Conservation (phyloP, 1,284 basidiomycete genomes). For the Puccinia coronata region DNA sequence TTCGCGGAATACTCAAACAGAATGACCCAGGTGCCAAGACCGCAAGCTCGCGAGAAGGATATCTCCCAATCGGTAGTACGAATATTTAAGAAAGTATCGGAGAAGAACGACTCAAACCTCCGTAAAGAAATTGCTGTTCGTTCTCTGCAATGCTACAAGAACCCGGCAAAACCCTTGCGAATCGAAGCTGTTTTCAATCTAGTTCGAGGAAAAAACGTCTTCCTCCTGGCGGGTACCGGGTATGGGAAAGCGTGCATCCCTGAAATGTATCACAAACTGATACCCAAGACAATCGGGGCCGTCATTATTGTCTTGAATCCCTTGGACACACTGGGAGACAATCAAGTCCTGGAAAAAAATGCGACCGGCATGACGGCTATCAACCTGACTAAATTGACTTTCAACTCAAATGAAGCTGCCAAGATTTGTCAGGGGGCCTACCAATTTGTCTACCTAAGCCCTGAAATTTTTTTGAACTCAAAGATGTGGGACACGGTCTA, state of each 20-base stretch:
- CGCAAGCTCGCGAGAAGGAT: no score
- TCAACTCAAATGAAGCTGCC: background rate
- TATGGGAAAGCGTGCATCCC: slow-evolving; percentile 2
- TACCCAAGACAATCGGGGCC: background rate
- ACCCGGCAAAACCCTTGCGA: background rate
- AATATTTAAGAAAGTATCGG: no score
- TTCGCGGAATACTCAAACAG: no score
- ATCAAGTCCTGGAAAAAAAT: background rate
- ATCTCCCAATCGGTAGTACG: no score
- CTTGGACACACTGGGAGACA: slow-evolving; percentile 2
- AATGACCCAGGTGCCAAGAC: no score
- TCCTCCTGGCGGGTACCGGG: slow-evolving; percentile 5
- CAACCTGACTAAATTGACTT: background rate
- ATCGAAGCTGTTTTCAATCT: background rate
- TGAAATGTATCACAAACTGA: background rate
- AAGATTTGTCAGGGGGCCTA: background rate
- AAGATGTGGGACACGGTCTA: background rate
- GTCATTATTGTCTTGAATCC: slow-evolving; percentile 13
- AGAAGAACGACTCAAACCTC: no score
- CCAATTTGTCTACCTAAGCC: slow-evolving; percentile 4
- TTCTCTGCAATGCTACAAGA: background rate
- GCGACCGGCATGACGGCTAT: background rate
- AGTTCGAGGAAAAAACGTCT: background rate
- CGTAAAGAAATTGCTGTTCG: no score
- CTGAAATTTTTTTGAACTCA: slow-evolving; percentile 2